These are phyloP conservation scores for Tricholoma saponaceum DNA, from an alignment of 768 basidiomycete genomes.

Conservation along the genomic window DNA sequence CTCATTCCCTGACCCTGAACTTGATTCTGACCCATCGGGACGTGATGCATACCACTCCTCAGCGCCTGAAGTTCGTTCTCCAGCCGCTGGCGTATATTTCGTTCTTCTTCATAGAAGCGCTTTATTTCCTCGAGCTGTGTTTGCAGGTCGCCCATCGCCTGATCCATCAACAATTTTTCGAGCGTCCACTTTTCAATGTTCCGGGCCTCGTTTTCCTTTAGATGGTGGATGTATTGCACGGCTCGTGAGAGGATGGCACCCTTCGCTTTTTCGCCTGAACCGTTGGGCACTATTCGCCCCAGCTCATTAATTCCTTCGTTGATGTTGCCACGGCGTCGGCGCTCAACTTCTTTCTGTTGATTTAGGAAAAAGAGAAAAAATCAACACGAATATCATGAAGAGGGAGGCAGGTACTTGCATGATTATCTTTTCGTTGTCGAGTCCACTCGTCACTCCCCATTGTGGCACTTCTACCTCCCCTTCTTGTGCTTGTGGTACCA, in stretches of 20 bases:
- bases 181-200: slow-evolving; percentile 94
- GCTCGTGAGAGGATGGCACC: slow-evolving; percentile 85
- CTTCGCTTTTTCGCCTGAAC: slow-evolving; percentile 84
- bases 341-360: slow-evolving; percentile 94
- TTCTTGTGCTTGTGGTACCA: slow-evolving; percentile 29
- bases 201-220: slow-evolving; percentile 86
- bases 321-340: slow-evolving; percentile 90
- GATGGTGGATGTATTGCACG: slow-evolving; percentile 87
- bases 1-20: neutral
- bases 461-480: slow-evolving; percentile 53
- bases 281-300: slow-evolving; percentile 83
- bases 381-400: neutral
- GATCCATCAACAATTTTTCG: slow-evolving; percentile 89
- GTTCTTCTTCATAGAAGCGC: slow-evolving; percentile 79
- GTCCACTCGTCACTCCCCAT: slow-evolving; percentile 80
- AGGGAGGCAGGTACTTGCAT: slow-evolving; percentile 41
- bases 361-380: neutral
- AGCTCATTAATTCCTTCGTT: slow-evolving; percentile 96
- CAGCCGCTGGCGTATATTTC: slow-evolving; percentile 49
- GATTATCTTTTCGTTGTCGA: slow-evolving; percentile 77
- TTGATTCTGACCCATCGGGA: slow-evolving; percentile 2
- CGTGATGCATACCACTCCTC: slow-evolving; percentile 25
- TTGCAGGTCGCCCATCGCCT: slow-evolving; percentile 85
- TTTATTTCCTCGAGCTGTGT: slow-evolving; percentile 80
- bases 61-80: slow-evolving; percentile 65